Base-by-base conservation (phyloP, 2,329 filamentous ascomycete genomes). In the Fusarium floridanum region DNA sequence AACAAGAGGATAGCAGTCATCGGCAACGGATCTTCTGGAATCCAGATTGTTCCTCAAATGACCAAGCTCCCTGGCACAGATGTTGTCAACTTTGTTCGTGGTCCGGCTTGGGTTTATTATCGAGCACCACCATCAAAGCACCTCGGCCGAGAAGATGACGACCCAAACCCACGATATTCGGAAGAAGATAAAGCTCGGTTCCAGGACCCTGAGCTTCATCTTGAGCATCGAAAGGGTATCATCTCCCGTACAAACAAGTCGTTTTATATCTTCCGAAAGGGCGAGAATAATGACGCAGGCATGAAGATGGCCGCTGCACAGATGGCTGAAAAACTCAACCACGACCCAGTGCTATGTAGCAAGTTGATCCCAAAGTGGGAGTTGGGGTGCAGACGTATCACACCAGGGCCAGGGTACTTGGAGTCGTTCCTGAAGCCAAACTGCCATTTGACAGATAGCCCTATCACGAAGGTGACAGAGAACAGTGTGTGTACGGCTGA, bases 121-220 rank as follows among this genome's bases (percentile, higher is more conserved):
- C 82, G 63, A 70, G 83, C 65, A 43, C 80, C 71, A 17, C 83
- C 81, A 1, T 80, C 77, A 5, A 80, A 79, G 66, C 79, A 80
- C 34, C 70, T 79, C 2, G 78, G 77, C 5, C 50, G 76, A 34
- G 81, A 81, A 1, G 75, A 77, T 24, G 74, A 79, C 4, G 80
- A 81, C 7, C 77, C 79, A 41, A 84, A 69, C 11, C 77, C 79
- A 1, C 36, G 68, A 8, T 81, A 81, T 43, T 69, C 77, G 1
- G 78, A 81, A 1, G 70, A 84, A 29, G 86, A 90, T 22, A 84
- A 88, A 61, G 81, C 85, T 1, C 83, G 87, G 14, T 85, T 86
- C 0, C 90, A 88, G 29, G 72, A 91, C 68, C 88, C 89, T 0
- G 82, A 86, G 12, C 84, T 80, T 16, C 91, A 91, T 74, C 79